Evolutionary conservation across 1,139 yeast species (phyloP).

Genomic region (Blastobotrys serpentis): DNA sequence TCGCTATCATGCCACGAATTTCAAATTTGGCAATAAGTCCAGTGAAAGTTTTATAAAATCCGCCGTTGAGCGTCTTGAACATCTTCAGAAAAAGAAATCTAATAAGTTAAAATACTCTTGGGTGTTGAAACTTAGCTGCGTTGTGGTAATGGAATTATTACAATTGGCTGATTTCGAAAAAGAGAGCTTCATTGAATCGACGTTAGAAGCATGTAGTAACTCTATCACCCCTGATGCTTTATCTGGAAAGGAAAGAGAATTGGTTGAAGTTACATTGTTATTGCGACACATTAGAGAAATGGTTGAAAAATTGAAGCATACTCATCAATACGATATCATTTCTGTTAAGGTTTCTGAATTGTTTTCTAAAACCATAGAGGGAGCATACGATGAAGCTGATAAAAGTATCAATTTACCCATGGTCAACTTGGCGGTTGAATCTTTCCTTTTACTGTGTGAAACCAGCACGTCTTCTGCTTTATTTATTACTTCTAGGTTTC

Average conservation of each 20-base stretch:
- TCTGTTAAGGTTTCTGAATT: background rate
- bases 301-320: background rate
- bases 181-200: background rate
- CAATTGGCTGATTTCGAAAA: slow-evolving; percentile 7
- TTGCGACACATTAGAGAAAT: slow-evolving; percentile 3
- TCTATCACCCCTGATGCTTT: background rate
- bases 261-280: background rate
- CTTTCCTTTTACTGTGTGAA: background rate
- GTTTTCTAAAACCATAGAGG: background rate
- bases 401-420: too few species aligned
- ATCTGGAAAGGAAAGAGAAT: background rate
- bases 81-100: slow-evolving; percentile 11
- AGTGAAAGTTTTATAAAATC: slow-evolving; percentile 15
- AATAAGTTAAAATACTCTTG: slow-evolving; percentile 10
- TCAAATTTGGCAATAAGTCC: slow-evolving; percentile 11
- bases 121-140: slow-evolving; percentile 14
- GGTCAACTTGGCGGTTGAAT: background rate
- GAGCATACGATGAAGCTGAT: background rate
- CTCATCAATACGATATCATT: background rate
- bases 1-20: slow-evolving; percentile 13
- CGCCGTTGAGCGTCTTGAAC: slow-evolving; percentile 14
- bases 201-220: background rate
- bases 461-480: background rate
- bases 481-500: slow-evolving; percentile 12
- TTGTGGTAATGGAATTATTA: slow-evolving; percentile 9